Conservation (phyloP, 371 early-diverging fungal genomes). For the Mortierella sp. region DNA sequence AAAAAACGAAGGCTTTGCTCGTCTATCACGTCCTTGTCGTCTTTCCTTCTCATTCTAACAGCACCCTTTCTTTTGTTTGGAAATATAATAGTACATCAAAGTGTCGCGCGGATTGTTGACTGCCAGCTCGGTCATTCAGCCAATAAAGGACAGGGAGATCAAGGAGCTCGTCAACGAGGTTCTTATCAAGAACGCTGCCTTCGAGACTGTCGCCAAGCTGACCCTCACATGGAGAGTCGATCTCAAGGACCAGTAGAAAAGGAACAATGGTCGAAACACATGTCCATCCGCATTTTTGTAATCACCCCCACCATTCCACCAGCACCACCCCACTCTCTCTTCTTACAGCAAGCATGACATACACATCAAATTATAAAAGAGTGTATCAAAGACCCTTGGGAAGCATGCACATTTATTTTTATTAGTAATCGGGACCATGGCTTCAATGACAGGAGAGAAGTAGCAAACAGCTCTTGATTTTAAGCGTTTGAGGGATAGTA, state of each 20-base stretch:
- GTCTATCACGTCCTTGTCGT: no score
- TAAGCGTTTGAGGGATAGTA: conserved; percentile 60
- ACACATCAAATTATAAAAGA: background rate
- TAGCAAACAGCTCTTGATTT: background rate
- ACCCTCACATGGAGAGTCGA: conserved; percentile 56
- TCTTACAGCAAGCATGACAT: background rate
- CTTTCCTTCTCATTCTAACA: background rate
- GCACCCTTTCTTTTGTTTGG: background rate
- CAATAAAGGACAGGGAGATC: conserved; percentile 48
- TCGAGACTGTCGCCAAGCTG: conserved; percentile 54
- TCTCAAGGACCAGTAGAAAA: conserved; percentile 27
- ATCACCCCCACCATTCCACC: background rate
- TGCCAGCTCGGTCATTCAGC: conserved; percentile 49
- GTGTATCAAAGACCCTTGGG: background rate
- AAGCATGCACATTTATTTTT: background rate
- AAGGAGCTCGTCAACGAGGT: conserved; percentile 40
- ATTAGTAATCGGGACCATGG: background rate
- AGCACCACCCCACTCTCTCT: background rate
- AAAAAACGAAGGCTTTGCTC: background rate
- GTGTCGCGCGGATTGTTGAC: conserved; percentile 55
- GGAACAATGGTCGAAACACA: background rate
- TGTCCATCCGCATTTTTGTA: background rate
- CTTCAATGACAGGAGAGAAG: background rate
- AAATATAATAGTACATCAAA: conserved; percentile 45
- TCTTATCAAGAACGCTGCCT: conserved; percentile 53